A percentile compares a stretch with the other conserved stretches of the same genome.
Conservation (phyloP, 176 grass and related monocot genomes). For the Olyra latifolia region DNA sequence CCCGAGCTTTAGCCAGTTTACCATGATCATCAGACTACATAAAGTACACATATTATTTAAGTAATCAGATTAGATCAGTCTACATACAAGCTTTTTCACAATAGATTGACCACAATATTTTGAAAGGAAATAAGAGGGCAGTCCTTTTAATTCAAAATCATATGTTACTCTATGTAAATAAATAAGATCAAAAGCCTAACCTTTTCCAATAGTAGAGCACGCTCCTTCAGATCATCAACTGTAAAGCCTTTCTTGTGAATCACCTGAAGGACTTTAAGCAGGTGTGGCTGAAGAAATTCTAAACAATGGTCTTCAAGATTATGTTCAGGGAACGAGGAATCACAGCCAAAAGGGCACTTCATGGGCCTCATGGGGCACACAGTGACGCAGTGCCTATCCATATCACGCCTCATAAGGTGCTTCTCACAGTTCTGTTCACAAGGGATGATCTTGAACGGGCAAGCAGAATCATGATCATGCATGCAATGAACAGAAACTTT, state of each 20-base stretch:
- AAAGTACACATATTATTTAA: slow-evolving; percentile 6
- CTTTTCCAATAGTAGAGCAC: slow-evolving; percentile 63
- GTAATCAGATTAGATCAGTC: not conserved
- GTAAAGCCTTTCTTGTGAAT: slow-evolving; percentile 62
- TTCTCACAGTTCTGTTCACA: slow-evolving; percentile 77
- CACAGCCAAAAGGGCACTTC: slow-evolving; percentile 83
- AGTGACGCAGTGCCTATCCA: slow-evolving; percentile 89
- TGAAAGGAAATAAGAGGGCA: not conserved
- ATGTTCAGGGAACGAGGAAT: slow-evolving; percentile 57
- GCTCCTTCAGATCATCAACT: slow-evolving; percentile 53
- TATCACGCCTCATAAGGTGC: slow-evolving; percentile 65
- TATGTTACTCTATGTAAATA: not conserved
- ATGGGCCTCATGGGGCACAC: slow-evolving; percentile 82
- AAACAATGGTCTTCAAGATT: slow-evolving; percentile 57
- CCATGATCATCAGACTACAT: slow-evolving; percentile 49
- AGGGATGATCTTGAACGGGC: slow-evolving; percentile 56
- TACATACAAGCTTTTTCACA: not conserved
- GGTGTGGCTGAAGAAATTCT: slow-evolving; percentile 57
- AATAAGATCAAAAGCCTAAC: slow-evolving; percentile 42
- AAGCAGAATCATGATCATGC: slow-evolving; percentile 60
- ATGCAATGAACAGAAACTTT: slow-evolving; percentile 60
- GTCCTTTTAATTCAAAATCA: not conserved
- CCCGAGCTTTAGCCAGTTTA: slow-evolving; percentile 49
- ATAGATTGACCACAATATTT: not conserved
- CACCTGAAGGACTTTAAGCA: slow-evolving; percentile 56